A percentile compares a stretch with the other conserved stretches of the same genome.
phyloP scores from a whole-genome alignment of 2,329 filamentous ascomycete species.

The Ophiostoma ips region DNA sequence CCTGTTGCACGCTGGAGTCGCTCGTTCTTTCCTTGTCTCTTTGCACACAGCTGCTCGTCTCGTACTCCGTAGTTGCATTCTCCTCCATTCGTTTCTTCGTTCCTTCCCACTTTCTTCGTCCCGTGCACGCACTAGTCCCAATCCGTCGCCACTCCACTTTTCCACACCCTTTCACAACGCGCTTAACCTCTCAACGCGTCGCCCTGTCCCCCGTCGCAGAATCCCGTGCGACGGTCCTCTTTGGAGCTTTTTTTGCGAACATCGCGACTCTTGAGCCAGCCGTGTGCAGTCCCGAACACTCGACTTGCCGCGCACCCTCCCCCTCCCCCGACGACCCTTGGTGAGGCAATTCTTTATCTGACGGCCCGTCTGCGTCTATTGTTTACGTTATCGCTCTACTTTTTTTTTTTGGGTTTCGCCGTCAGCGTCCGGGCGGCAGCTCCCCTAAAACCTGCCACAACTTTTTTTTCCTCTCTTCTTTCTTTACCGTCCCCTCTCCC shows the following conservation, averaged over 20 bases:
- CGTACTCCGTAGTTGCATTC: not conserved
- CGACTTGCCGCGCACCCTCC: too few species aligned
- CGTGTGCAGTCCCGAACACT: too few species aligned
- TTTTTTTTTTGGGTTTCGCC: too few species aligned
- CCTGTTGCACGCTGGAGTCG: not conserved
- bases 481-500: too few species aligned
- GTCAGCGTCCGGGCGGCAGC: too few species aligned
- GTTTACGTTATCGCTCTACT: too few species aligned
- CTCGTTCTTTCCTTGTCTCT: not conserved
- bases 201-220: not conserved
- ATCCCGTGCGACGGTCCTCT: not conserved
- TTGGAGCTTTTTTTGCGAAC: not conserved
- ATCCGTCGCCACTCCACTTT: not conserved
- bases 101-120: constrained; percentile 1
- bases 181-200: constrained; percentile 13
- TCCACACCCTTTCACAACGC: constrained; percentile 4
- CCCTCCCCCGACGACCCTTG: too few species aligned
- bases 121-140: constrained; percentile 2
- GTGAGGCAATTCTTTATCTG: too few species aligned
- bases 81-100: constrained; percentile 3
- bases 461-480: too few species aligned
- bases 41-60: not conserved
- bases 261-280: too few species aligned
- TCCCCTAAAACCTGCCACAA: too few species aligned
- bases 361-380: too few species aligned